Evolutionary conservation across 371 early-diverging fungal species (phyloP), one percentile per base, ranked within the genome.

Genomic region (Syncephalastrum racemosum): DNA sequence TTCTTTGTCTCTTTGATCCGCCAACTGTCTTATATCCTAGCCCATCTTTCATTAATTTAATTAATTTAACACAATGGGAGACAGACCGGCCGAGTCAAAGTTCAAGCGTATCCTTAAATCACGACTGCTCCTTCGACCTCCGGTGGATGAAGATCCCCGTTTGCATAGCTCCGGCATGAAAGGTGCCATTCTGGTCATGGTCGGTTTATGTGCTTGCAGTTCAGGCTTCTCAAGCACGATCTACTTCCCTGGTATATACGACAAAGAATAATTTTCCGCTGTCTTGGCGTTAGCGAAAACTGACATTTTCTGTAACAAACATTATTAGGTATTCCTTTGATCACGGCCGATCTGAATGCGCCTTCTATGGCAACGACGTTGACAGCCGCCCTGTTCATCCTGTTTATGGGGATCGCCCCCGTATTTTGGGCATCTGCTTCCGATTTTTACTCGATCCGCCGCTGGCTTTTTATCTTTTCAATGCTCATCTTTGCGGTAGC

Each of bases 381-480:
- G 31, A 72, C 80, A 1, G 71, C 72, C n/a, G 70, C 76, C 7
- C 55, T 71, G 27, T 79, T 74, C 42, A 66, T 75, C 42, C 60
- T 79, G n/a, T 70, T 72, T 53, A 74, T 73, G 64, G 76, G 76
- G 20, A 64, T 79, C 45, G 67, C 69, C 31, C 79, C 78, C n/a
- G 46, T 89, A 0, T 48, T 81, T 10, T 85, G 80, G 78, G 85
- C 81, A 18, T 77, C 81, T 4, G 25, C 84, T 20, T 83, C 88
- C 0, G 90, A 90, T 60, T 50, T 51, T 5, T 23, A 75, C 46
- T 16, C 16, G 27, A 27, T 27, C 27, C 27, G 27, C 7, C 27
- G 27, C 27, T 27, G 27, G 27, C 27, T 27, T 4, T 27, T 27
- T 27, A 27, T 27, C 27, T 1, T 50, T 0, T 85, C 86, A 3